A percentile compares a stretch with the other conserved stretches of the same genome.
Conservation (phyloP, 2,329 filamentous ascomycete species). For the Sphaerostilbella broomeana region DNA sequence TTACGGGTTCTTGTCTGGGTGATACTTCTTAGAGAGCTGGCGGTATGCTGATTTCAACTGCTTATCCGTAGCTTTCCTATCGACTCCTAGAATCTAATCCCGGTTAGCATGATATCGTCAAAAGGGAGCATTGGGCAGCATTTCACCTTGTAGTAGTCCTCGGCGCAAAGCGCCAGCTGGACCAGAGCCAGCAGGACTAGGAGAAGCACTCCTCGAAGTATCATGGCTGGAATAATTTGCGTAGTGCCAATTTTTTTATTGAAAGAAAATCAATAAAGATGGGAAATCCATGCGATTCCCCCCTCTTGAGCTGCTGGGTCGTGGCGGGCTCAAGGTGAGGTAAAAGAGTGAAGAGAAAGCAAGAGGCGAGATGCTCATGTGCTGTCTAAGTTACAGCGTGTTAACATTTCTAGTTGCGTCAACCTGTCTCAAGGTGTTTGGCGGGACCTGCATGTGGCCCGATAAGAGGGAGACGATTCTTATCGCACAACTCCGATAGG, state of each 20-base stretch:
- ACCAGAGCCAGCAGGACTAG: slow-evolving; percentile 46
- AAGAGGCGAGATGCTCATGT: slow-evolving; percentile 4
- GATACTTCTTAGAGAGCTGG: slow-evolving; percentile 86
- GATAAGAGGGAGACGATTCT: slow-evolving; percentile 6
- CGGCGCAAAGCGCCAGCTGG: slow-evolving; percentile 49
- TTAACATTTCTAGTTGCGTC: slow-evolving; percentile 25
- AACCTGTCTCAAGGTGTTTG: background rate
- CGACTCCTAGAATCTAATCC: slow-evolving; percentile 66
- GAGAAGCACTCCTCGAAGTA: slow-evolving; percentile 44
- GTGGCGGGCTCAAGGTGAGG: slow-evolving; percentile 3
- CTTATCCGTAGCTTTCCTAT: slow-evolving; percentile 71
- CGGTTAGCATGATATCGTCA: slow-evolving; percentile 2
- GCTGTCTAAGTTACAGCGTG: slow-evolving; percentile 28
- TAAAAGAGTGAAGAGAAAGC: slow-evolving; percentile 9
- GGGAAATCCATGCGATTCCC: background rate
- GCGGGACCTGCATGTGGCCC: background rate
- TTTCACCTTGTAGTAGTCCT: slow-evolving; percentile 74
- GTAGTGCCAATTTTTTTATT: slow-evolving; percentile 11
- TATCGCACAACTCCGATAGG: slow-evolving; percentile 22
- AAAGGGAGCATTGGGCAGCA: background rate
- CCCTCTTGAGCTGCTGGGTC: slow-evolving; percentile 1
- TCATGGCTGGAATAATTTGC: slow-evolving; percentile 36
- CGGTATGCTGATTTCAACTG: slow-evolving; percentile 94
- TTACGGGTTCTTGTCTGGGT: slow-evolving; percentile 97
- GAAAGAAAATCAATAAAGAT: background rate